phyloP scores from a whole-genome alignment of 306 rosid genomes.

The Corylus americana region DNA sequence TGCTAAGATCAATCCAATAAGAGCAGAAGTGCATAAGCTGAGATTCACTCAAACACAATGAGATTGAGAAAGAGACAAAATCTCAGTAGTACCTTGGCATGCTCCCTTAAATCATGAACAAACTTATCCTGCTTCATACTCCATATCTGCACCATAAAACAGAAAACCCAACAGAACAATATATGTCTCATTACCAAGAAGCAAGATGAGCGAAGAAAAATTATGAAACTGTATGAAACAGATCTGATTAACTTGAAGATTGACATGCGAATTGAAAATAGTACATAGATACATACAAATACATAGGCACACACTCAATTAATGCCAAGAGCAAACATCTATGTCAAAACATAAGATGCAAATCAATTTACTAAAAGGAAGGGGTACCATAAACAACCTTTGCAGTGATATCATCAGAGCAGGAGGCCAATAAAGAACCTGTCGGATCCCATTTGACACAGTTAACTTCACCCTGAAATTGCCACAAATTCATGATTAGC shows the following conservation, averaged over 20 bases:
- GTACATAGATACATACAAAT: not conserved
- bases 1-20: constrained; percentile 10
- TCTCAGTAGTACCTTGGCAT: constrained; percentile 63
- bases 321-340: constrained; percentile 6
- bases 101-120: constrained; percentile 87
- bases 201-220: not conserved
- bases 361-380: not conserved
- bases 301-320: not conserved
- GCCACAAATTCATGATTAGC: constrained; percentile 28
- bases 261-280: not conserved
- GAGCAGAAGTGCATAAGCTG: constrained; percentile 4
- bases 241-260: constrained; percentile 5
- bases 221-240: not conserved
- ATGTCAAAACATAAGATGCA: not conserved
- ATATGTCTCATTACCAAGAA: constrained; percentile 10
- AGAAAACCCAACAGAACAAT: not conserved
- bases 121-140: constrained; percentile 81
- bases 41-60: constrained; percentile 5
- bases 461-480: constrained; percentile 85
- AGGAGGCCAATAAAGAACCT: constrained; percentile 85
- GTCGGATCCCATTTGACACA: constrained; percentile 99
- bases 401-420: constrained; percentile 92
- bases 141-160: constrained; percentile 73
- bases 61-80: constrained; percentile 6
- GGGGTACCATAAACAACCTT: constrained; percentile 51